Evolutionary conservation across 805 yeast genomes (phyloP), one percentile per base, ranked within the genome.

Genomic region (Teunomyces funiuensis): DNA sequence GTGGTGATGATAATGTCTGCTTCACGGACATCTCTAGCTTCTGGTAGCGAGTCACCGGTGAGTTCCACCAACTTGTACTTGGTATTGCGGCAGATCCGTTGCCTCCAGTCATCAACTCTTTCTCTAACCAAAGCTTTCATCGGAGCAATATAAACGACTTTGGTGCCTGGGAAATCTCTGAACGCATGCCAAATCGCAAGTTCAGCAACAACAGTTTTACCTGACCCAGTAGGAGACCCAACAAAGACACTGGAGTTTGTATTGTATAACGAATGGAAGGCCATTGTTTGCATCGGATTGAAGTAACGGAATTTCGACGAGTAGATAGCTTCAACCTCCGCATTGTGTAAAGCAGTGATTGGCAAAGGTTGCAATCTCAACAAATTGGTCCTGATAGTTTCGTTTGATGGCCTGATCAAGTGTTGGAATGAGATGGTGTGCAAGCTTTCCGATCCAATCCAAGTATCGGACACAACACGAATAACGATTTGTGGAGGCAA

Each of bases 281-380:
- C 78, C 98, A 91, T 91, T 0, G 98, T 91, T 65, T 93, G 99
- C 97, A 93, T 90, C 3, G 99, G 98, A 58, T 93, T 93, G 74
- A 93, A 93, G 63, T 86, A 91, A 42, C 78, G 77, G 70, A 93
- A 93, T 51, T 74, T 80, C 5, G 60, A 44, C 3, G 72, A 66
- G 58, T 93, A 93, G 30, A 90, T 81, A 4, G 69, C 56, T 57
- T 90, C 96, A 33, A 88, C 62, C 11, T 72, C 68, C 1, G 74
- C 64, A 56, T 89, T 74, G 42, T 88, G 86, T 23, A 91, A 68
- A 0, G 97, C 97, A 0, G 83, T 63, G 0, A 83, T 69, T 0
- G 98, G 97, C 23, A 93, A 70, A 1, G 99, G 99, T 44, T 89
- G 89, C 37, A 93, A 61, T 41, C 83, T 75, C 47, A 90, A 68